Conservation (phyloP, 495 filamentous ascomycete species). For the Chaetomium tenue region DNA sequence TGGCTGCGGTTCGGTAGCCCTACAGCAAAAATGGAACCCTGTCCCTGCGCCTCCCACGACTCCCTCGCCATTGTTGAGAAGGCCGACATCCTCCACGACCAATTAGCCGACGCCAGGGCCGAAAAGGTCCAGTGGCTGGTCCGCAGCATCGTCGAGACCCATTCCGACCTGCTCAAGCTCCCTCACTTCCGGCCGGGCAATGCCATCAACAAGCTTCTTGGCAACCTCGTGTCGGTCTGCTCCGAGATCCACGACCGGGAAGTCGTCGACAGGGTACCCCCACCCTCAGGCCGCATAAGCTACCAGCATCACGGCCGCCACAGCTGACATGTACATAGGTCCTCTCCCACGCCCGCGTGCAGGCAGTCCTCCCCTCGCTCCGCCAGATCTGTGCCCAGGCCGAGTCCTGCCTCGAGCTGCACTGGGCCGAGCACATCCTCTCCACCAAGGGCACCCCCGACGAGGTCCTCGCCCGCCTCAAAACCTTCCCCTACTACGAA, state of each 20-base stretch:
- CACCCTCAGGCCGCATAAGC: background rate
- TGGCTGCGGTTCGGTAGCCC: conserved; percentile 26
- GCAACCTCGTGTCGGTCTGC: conserved; percentile 31
- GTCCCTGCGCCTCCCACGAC: conserved; percentile 23
- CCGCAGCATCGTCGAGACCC: conserved; percentile 24
- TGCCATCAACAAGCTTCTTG: conserved; percentile 29
- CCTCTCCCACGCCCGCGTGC: conserved; percentile 18
- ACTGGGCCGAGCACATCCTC: conserved; percentile 29
- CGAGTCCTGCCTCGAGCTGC: conserved; percentile 31
- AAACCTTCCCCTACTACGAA: conserved; percentile 33
- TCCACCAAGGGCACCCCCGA: conserved; percentile 5
- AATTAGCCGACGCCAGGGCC: conserved; percentile 12
- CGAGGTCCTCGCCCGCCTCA: conserved; percentile 22
- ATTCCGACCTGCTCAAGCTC: conserved; percentile 27
- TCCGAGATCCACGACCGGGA: conserved; percentile 29
- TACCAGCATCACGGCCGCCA: background rate
- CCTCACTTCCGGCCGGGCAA: conserved; percentile 21
- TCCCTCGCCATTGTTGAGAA: conserved; percentile 31
- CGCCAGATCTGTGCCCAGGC: conserved; percentile 31
- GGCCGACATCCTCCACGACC: conserved; percentile 19
- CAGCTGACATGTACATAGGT: conserved; percentile 22
- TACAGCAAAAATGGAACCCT: conserved; percentile 9
- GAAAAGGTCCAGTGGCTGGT: conserved; percentile 21
- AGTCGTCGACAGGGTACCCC: conserved; percentile 25
- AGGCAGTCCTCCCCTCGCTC: conserved; percentile 26